Evolutionary conservation across 129 eudicot genomes (phyloP), one percentile per base, ranked within the genome.

Genomic region (Cynara cardunculus): DNA sequence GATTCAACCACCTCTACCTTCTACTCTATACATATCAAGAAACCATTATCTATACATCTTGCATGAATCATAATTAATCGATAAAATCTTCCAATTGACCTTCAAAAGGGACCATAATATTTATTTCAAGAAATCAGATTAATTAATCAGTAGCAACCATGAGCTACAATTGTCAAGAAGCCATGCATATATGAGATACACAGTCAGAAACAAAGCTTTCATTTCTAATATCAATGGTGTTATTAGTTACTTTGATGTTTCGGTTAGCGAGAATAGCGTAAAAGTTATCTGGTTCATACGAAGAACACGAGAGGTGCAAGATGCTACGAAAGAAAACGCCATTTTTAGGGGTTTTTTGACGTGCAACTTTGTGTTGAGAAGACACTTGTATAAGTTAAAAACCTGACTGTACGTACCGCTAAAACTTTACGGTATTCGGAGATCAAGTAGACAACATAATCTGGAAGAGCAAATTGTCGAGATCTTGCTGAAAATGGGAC

Each of bases 371-470:
- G 53, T 41, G 53, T 41, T 41, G 14, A 41, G 3, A 41, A 11
- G 53, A 41, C 18, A 39, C 14, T 39, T 10, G 19, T 18, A 30
- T 31, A 70, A 30, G 30, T 6, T 24, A 10, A 14, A 16, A 34
- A 27, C 13, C 11, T 21, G 25, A 25, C n/a, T 3, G 7, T 18
- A 31, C 73, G 67, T 87, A 90, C 97, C 93, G 27, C 10, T 64
- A 93, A 69, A 84, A 93, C 71, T 67, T 90, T 93, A 25, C 78
- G 83, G 83, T 90, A 93, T 72, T 93, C 97, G 18, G 97, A 77
- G 83, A 93, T 83, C 44, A 93, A 64, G 85, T 71, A 84, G 72
- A 27, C 75, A 25, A 81, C 87, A 78, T 85, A 93, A 74, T 87
- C 83, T 7, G 87, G 91, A 6, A 93, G 89, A 73, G 86, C 0